Conservation (phyloP, 164 flowering plant genomes). For the Amborella trichopoda region DNA sequence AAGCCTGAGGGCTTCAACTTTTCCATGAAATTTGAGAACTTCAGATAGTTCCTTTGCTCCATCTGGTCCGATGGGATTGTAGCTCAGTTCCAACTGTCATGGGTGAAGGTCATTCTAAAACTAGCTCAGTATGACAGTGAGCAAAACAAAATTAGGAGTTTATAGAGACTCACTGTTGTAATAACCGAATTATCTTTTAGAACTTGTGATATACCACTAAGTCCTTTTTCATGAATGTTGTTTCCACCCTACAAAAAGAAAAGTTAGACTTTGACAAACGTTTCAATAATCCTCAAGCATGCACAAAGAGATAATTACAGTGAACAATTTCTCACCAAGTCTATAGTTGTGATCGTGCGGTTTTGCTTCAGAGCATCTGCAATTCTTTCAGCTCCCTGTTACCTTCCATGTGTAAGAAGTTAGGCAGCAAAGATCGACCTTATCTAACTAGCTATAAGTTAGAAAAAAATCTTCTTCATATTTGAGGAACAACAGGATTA, state of each 20-base stretch:
- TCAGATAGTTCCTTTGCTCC: slow-evolving; percentile 80
- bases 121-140: slow-evolving; percentile 1
- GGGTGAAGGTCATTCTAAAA: not conserved
- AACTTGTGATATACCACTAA: slow-evolving; percentile 45
- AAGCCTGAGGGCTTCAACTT: slow-evolving; percentile 70
- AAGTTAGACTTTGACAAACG: too few species aligned
- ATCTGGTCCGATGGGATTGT: slow-evolving; percentile 93
- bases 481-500: too few species aligned
- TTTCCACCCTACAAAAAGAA: slow-evolving; percentile 72
- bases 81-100: slow-evolving; percentile 73
- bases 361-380: slow-evolving; percentile 85
- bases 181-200: slow-evolving; percentile 68
- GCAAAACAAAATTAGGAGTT: not conserved
- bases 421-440: too few species aligned
- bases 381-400: slow-evolving; percentile 81
- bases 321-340: slow-evolving; percentile 41
- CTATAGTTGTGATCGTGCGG: slow-evolving; percentile 50
- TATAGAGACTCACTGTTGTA: slow-evolving; percentile 38
- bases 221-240: slow-evolving; percentile 76
- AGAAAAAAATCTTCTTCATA: too few species aligned
- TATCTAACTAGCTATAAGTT: too few species aligned
- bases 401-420: slow-evolving; percentile 1
- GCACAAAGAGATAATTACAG: not conserved
- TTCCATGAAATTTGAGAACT: slow-evolving; percentile 87
- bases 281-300: not conserved